Evolutionary conservation across 768 basidiomycete species (phyloP), one percentile per base, ranked within the genome.

Genomic region (Xerocomus spinulosus): DNA sequence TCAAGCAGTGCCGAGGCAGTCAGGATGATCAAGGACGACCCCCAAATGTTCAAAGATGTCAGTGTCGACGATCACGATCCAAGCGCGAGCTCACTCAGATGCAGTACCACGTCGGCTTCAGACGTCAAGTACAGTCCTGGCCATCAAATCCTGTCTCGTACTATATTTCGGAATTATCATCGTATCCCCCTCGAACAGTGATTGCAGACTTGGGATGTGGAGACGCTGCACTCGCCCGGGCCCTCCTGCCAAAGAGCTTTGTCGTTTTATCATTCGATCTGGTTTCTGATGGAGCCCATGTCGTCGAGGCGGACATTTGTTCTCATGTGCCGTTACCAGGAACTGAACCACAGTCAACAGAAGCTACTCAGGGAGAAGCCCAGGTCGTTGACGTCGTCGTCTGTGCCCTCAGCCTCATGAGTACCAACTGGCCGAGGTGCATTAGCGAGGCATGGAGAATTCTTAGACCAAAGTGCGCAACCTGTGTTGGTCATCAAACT

Each of bases 121-220:
- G 93, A 20, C 81, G 82, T 48, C 92, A 97, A 72, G 92, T 95
- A 2, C 78, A 85, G 43, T 82, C 84, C 3, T 98, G 96, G 96
- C 95, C 95, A 2, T 83, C 83, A 8, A 95, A 96, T 60, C 95
- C 96, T 1, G 83, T 95, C n/a, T 74, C 85, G 25, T 77, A 87
- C 62, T 92, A 93, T 65, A 79, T 87, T 44, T 73, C 78, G 3
- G 55, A 67, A 14, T 74, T 97, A 42, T 79, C 82, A 0, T 67
- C 76, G 2, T 86, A 84, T 62, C 78, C 90, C 5, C 49, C 72
- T 17, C 76, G 74, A 54, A 82, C 85, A 0, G 73, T 97, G 56
- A 81, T 99, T 42, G 93, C 82, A 28, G 96, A 99, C 70, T 75
- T 99, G 28, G 96, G 96, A 10, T 97, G 93, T 57, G 96, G 96